These are phyloP conservation scores for Lodderomyces theae DNA, from an alignment of 1,139 yeast genomes.

Conservation along the genomic window DNA sequence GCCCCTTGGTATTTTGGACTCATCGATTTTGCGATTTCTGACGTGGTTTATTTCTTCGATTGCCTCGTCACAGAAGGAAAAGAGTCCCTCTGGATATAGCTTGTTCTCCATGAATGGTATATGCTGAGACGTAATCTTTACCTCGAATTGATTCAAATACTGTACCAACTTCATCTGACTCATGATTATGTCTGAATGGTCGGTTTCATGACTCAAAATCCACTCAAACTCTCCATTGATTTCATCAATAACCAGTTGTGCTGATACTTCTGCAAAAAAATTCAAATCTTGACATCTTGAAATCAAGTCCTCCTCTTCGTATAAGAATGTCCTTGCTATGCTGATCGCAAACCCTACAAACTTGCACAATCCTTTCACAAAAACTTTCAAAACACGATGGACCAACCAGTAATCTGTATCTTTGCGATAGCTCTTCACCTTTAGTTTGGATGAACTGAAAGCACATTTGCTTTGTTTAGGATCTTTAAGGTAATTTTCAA, in stretches of 20 bases:
- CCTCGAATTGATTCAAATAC: conserved; percentile 28
- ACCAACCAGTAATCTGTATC: conserved; percentile 26
- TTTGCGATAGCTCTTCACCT: not conserved
- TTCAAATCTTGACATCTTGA: conserved; percentile 57
- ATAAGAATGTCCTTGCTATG: conserved; percentile 58
- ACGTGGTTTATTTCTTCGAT: conserved; percentile 15
- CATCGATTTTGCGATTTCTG: conserved; percentile 7
- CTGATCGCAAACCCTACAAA: conserved; percentile 49
- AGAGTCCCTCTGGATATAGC: not conserved
- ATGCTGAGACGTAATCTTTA: conserved; percentile 9
- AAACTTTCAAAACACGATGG: conserved; percentile 49
- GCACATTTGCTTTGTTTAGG: conserved; percentile 18
- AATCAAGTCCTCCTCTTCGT: conserved; percentile 75
- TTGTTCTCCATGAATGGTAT: conserved; percentile 9
- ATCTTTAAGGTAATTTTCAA: conserved; percentile 38
- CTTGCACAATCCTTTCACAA: conserved; percentile 49
- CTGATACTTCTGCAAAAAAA: conserved; percentile 28
- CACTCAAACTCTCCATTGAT: conserved; percentile 22
- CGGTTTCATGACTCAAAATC: conserved; percentile 15
- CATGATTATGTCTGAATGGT: conserved; percentile 17
- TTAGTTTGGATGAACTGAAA: conserved; percentile 13
- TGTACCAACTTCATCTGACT: conserved; percentile 29
- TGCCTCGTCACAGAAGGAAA: conserved; percentile 19
- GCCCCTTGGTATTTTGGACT: conserved; percentile 23
- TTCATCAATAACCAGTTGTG: conserved; percentile 22